Evolutionary conservation across 257 asterid species (phyloP).

Genomic region (Paulownia fortunei): DNA sequence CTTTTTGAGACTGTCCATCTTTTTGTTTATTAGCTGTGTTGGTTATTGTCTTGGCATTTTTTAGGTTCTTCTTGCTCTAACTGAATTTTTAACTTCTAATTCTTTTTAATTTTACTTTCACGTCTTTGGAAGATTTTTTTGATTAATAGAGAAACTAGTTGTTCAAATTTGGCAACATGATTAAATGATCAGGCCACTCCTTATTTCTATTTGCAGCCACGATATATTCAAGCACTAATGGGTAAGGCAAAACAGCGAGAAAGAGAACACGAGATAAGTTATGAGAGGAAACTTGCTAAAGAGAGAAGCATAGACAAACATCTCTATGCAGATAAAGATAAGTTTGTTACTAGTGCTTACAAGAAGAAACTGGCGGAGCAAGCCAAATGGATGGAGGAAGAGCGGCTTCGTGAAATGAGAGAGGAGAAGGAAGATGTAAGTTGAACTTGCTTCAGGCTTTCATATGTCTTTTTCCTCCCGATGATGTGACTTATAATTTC

Average conservation of each 20-base stretch:
- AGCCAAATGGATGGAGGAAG: slow-evolving; percentile 90
- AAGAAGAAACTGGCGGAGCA: slow-evolving; percentile 93
- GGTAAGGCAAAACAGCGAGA: slow-evolving; percentile 86
- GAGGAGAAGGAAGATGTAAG: slow-evolving; percentile 86
- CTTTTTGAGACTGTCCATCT: neutral
- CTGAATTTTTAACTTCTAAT: neutral
- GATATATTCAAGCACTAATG: slow-evolving; percentile 64
- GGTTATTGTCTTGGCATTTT: neutral
- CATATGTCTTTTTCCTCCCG: neutral
- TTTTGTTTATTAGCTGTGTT: neutral
- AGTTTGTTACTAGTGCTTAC: slow-evolving; percentile 85
- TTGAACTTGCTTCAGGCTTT: slow-evolving; percentile 22
- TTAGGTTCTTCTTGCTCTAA: neutral
- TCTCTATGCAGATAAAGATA: slow-evolving; percentile 80
- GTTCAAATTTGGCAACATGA: slow-evolving; percentile 1
- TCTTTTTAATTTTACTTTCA: neutral
- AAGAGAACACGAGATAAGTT: slow-evolving; percentile 77
- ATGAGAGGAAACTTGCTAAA: slow-evolving; percentile 94
- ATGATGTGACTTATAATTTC: neutral
- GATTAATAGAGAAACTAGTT: neutral
- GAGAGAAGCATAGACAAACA: slow-evolving; percentile 88
- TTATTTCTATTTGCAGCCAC: slow-evolving; percentile 65
- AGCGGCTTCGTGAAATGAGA: slow-evolving; percentile 79
- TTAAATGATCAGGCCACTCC: neutral
- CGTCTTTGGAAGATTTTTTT: neutral